phyloP scores from a whole-genome alignment of 1,284 basidiomycete genomes.

The Austroboletus novae-zelandiae region DNA sequence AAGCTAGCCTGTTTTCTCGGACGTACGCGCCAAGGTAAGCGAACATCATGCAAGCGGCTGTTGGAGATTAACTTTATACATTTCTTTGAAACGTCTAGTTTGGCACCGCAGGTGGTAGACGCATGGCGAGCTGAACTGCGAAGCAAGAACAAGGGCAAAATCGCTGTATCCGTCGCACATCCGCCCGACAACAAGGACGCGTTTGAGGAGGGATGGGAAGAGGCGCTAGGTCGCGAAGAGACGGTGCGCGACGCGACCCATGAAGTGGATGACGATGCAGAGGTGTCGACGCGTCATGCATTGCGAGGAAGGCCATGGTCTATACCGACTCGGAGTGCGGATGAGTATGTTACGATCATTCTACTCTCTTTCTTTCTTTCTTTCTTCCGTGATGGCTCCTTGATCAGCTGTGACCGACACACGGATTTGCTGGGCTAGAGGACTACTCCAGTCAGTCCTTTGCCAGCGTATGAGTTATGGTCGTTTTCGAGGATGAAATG shows the following conservation, averaged over 20 bases:
- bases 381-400: too few species aligned
- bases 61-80: background rate
- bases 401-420: too few species aligned
- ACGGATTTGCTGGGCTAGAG: too few species aligned
- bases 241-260: slow-evolving; percentile 1
- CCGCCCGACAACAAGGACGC: slow-evolving; percentile 67
- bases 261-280: slow-evolving; percentile 1
- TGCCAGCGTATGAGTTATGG: too few species aligned
- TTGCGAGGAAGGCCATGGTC: too few species aligned
- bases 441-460: too few species aligned
- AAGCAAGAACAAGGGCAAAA: slow-evolving; percentile 71
- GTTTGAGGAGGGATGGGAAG: slow-evolving; percentile 83
- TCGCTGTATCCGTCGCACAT: slow-evolving; percentile 79
- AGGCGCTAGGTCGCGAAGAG: slow-evolving; percentile 55
- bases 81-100: slow-evolving; percentile 40
- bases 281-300: background rate
- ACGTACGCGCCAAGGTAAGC: slow-evolving; percentile 86
- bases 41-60: background rate
- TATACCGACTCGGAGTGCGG: too few species aligned
- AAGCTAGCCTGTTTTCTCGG: slow-evolving; percentile 93
- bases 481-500: too few species aligned
- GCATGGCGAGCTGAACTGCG: slow-evolving; percentile 78
- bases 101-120: slow-evolving; percentile 61
- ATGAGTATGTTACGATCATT: too few species aligned
- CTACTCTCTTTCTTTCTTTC: too few species aligned